A percentile compares a stretch with the other conserved stretches of the same genome.
Conservation (phyloP, 495 filamentous ascomycete genomes). For the Aspergillus sclerotiicarbonarius region DNA sequence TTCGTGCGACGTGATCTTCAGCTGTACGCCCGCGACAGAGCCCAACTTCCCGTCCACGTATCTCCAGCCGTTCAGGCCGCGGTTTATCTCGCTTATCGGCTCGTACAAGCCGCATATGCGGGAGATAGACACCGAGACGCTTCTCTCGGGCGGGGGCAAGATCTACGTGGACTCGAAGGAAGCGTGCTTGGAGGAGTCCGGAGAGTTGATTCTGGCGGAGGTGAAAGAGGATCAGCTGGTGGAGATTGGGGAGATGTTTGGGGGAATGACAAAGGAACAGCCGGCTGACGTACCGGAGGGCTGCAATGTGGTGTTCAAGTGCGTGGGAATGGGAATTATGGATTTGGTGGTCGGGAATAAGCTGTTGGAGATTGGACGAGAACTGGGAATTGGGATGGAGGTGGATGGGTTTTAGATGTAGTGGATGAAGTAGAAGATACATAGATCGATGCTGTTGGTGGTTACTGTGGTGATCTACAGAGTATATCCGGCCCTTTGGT, state of each 20-base stretch:
- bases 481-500: too few species aligned
- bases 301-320: constrained; percentile 67
- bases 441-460: background rate
- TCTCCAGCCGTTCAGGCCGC: constrained; percentile 54
- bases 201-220: constrained; percentile 79
- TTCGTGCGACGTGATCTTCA: constrained; percentile 72
- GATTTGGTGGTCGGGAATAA: constrained; percentile 59
- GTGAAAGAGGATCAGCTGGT: constrained; percentile 66
- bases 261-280: constrained; percentile 36
- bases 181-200: constrained; percentile 79
- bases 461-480: too few species aligned
- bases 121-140: constrained; percentile 73
- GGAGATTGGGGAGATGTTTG: constrained; percentile 81
- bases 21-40: constrained; percentile 61
- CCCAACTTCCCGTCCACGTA: constrained; percentile 61
- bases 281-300: constrained; percentile 25
- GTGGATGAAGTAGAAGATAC: background rate
- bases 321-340: constrained; percentile 50
- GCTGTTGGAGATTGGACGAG: constrained; percentile 67
- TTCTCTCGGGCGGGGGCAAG: constrained; percentile 70
- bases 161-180: constrained; percentile 80
- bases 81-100: constrained; percentile 79
- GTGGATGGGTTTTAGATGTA: constrained; percentile 62
- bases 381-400: constrained; percentile 64
- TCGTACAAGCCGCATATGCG: constrained; percentile 83